Percentiles rank a stretch among this genome's conserved stretches.
Evolutionary conservation across 2,329 filamentous ascomycete species (phyloP).

Genomic region (Epichloe sp.): DNA sequence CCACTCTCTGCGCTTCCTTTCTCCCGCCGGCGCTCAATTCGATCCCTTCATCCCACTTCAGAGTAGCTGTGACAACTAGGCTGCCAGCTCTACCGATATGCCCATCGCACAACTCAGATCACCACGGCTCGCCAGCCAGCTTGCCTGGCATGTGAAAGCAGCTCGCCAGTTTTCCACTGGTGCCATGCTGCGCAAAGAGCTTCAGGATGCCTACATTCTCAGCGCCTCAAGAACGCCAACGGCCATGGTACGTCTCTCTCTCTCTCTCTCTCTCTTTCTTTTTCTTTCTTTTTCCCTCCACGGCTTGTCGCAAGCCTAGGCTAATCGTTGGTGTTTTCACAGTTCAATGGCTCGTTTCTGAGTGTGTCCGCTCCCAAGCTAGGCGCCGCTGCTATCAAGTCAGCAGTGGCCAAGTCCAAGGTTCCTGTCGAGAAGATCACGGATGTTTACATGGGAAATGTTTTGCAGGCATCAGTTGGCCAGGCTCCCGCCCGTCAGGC

Average conservation of each 20-base stretch:
- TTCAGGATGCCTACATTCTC: slow-evolving; percentile 88
- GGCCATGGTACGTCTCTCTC: slow-evolving; percentile 49
- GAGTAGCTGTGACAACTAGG: background rate
- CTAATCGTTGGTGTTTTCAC: background rate
- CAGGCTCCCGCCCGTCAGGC: slow-evolving; percentile 91
- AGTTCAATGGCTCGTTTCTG: slow-evolving; percentile 92
- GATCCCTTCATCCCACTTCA: background rate
- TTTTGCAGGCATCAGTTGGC: slow-evolving; percentile 70
- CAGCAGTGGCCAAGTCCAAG: slow-evolving; percentile 74
- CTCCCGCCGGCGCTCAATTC: slow-evolving; percentile 1
- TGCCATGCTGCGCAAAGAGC: slow-evolving; percentile 42
- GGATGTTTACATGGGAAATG: slow-evolving; percentile 96
- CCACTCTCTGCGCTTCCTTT: background rate
- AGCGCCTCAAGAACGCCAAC: slow-evolving; percentile 83
- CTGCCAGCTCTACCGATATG: slow-evolving; percentile 13
- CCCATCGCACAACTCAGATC: slow-evolving; percentile 20
- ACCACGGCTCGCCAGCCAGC: slow-evolving; percentile 20
- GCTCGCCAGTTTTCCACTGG: slow-evolving; percentile 34
- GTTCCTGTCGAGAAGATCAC: slow-evolving; percentile 70
- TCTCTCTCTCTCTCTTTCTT: background rate
- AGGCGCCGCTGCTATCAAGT: slow-evolving; percentile 82
- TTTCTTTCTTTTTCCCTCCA: background rate
- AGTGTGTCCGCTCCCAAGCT: slow-evolving; percentile 77
- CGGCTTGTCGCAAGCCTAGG: background rate
- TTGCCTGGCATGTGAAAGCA: slow-evolving; percentile 27